A percentile compares a stretch with the other conserved stretches of the same genome.
Evolutionary conservation across 139 green algal species (phyloP).

Genomic region (Chlorella sp.): DNA sequence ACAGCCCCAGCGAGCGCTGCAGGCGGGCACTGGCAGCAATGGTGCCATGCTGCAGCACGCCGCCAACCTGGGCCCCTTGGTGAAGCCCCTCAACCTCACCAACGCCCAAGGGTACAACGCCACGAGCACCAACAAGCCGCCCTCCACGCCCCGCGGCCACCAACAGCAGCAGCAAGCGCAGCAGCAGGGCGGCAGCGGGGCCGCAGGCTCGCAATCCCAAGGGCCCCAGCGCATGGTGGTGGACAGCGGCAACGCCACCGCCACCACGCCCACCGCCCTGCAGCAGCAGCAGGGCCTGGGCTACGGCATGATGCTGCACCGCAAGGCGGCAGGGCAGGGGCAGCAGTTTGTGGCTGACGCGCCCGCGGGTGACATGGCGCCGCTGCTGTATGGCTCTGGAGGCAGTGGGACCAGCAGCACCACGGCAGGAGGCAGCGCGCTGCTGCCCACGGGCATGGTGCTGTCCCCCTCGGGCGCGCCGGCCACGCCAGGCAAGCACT

Average conservation of each 20-base stretch:
- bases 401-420: neutral
- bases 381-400: neutral
- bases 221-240: neutral
- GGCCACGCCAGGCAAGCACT: neutral
- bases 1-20: too few relatives aligned
- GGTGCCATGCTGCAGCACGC: neutral
- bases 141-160: neutral
- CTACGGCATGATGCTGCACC: too few relatives aligned
- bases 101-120: neutral
- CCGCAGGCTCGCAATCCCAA: neutral
- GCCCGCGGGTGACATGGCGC: too few relatives aligned
- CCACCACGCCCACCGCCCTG: too few relatives aligned
- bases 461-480: neutral
- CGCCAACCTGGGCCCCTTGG: neutral
- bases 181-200: too few relatives aligned
- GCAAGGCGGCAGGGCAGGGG: too few relatives aligned
- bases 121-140: neutral
- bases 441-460: neutral
- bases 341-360: too few relatives aligned
- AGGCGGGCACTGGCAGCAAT: neutral
- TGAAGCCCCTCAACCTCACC: constrained; percentile 6
- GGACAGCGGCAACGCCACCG: too few relatives aligned
- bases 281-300: too few relatives aligned
- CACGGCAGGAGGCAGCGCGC: too few relatives aligned
- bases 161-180: too few relatives aligned